Evolutionary conservation across 1,284 basidiomycete genomes (phyloP).

Genomic region (Boletus calvinii): DNA sequence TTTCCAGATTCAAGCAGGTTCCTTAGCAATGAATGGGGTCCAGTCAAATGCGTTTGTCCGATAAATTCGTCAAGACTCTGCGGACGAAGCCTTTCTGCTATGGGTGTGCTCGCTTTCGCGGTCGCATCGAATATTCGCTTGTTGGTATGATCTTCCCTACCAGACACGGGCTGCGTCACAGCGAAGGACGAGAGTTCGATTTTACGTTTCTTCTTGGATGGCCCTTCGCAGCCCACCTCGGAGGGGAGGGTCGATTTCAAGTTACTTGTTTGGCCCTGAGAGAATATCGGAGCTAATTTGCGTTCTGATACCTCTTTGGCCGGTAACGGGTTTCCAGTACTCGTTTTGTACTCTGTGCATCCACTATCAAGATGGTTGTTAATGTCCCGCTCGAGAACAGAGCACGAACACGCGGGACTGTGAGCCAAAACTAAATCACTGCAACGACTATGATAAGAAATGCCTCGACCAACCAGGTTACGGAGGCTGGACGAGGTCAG

Average conservation of each 20-base stretch:
- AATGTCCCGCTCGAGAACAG: constrained; percentile 42
- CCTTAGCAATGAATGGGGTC: constrained; percentile 52
- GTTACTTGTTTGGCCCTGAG: constrained; percentile 20
- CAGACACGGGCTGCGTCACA: constrained; percentile 3
- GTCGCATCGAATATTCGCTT: constrained; percentile 24
- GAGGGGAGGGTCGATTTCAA: neutral
- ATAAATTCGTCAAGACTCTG: constrained; percentile 60
- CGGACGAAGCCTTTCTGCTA: constrained; percentile 69
- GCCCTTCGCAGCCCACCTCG: constrained; percentile 7
- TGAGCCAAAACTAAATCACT: neutral
- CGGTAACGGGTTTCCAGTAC: neutral
- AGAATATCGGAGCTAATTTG: constrained; percentile 35
- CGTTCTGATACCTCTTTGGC: constrained; percentile 13
- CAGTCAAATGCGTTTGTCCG: constrained; percentile 64
- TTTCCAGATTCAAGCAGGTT: constrained; percentile 47
- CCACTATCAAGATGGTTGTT: constrained; percentile 50
- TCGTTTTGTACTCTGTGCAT: constrained; percentile 34
- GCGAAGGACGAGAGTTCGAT: constrained; percentile 4
- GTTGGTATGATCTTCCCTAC: constrained; percentile 31
- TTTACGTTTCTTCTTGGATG: constrained; percentile 35
- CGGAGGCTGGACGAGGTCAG: constrained; percentile 7
- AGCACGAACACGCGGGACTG: constrained; percentile 47
- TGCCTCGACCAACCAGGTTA: constrained; percentile 28
- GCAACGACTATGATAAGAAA: neutral
- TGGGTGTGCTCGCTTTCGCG: constrained; percentile 45